Evolutionary conservation across 352 stramenopile species (phyloP).

Genomic region (Phytophthora megakarya): DNA sequence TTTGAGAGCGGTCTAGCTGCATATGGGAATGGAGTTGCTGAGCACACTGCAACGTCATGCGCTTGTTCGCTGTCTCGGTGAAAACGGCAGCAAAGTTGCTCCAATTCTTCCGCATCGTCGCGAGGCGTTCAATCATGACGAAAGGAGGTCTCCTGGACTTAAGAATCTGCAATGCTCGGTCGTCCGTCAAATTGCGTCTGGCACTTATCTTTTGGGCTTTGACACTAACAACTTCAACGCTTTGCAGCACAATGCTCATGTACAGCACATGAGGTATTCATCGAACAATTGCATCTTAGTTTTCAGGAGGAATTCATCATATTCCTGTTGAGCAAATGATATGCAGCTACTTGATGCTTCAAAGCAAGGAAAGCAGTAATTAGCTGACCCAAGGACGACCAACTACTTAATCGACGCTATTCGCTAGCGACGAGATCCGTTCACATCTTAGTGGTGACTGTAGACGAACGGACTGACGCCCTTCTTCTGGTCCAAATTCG

Average conservation of each 20-base stretch:
- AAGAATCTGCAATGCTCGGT: no score
- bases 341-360: no score
- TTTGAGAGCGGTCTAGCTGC: constrained; percentile 42
- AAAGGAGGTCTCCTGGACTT: background rate
- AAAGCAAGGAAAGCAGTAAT: no score
- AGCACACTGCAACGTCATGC: constrained; percentile 49
- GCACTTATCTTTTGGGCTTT: no score
- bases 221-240: background rate
- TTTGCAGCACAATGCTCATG: background rate
- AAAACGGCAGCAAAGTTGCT: constrained; percentile 40
- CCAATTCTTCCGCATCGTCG: constrained; percentile 35
- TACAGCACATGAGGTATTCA: no score
- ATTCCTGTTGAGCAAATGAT: no score
- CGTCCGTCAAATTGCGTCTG: no score
- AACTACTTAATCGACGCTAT: no score
- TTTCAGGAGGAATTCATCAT: no score
- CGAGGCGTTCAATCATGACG: constrained; percentile 11
- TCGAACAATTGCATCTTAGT: no score
- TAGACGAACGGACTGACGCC: constrained; percentile 54
- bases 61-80: constrained; percentile 55
- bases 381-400: no score
- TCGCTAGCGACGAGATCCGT: no score
- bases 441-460: constrained; percentile 23
- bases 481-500: constrained; percentile 57
- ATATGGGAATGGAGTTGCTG: constrained; percentile 48